These are phyloP conservation scores for Emydomyces testavorans DNA, from an alignment of 2,329 filamentous ascomycete species.

Conservation along the genomic window DNA sequence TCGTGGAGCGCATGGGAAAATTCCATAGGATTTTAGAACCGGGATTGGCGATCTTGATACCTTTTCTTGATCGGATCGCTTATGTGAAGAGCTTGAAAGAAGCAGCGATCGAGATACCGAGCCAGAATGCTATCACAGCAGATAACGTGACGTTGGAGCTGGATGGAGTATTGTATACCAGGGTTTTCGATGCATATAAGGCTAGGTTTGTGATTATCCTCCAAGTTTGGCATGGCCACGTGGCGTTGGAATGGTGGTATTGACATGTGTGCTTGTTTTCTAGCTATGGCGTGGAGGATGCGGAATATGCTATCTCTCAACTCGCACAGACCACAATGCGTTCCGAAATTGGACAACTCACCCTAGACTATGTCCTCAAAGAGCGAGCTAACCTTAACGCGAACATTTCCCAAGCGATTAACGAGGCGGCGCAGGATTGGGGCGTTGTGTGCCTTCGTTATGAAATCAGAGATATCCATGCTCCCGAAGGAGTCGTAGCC, in stretches of 20 bases:
- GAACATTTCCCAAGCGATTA: constrained; percentile 98
- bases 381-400: constrained; percentile 92
- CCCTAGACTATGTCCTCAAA: constrained; percentile 93
- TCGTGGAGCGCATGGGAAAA: constrained; percentile 98
- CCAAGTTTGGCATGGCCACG: neutral
- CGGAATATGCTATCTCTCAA: constrained; percentile 96
- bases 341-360: constrained; percentile 91
- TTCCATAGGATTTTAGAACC: constrained; percentile 90
- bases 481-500: constrained; percentile 80
- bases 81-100: constrained; percentile 98
- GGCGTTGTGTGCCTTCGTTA: constrained; percentile 92
- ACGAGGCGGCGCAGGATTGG: constrained; percentile 94
- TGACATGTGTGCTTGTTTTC: neutral
- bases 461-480: constrained; percentile 97
- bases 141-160: constrained; percentile 97
- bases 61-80: constrained; percentile 87
- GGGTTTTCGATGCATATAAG: constrained; percentile 97
- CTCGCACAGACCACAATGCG: constrained; percentile 98
- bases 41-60: constrained; percentile 76
- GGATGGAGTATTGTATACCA: constrained; percentile 88
- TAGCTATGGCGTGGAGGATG: constrained; percentile 95
- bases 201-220: constrained; percentile 54
- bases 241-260: neutral
- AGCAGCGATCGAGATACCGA: constrained; percentile 89
- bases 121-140: constrained; percentile 93